Evolutionary conservation across 257 asterid species (phyloP), one percentile per base, ranked within the genome.

Genomic region (Solanum clarkiae): DNA sequence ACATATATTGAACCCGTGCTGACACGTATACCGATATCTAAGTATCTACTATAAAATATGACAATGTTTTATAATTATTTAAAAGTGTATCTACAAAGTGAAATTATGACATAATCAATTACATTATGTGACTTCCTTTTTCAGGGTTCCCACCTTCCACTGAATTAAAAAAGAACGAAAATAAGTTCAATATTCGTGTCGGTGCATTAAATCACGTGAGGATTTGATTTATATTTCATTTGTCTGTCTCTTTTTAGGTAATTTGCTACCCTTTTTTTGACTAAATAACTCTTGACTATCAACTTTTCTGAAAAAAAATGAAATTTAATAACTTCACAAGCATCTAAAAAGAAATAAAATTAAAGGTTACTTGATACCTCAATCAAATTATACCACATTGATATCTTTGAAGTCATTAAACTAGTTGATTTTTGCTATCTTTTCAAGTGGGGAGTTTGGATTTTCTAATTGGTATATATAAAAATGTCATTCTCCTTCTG

Each of bases 201-300:
- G 83, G 83, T 79, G 83, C 65, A 79, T 79, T 17, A 79, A 26
- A 15, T 79, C 83, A 79, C 83, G 83, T 79, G 83, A 79, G 29
- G 17, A 36, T 0, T 36, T 75, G 45, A 49, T 77, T 44, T 44
- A n/a, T 36, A 6, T 72, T 36, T 44, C 40, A 4, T 77, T 77
- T 24, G 26, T 24, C 24, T 2, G 11, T 49, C 63, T 51, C 15
- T 66, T n/a, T 51, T 51, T 47, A 14, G 22, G 57, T 59, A n/a
- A 13, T 6, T 74, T 24, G 63, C 26, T 77, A 24, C 63, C 62
- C 16, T 51, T 77, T 59, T 59, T 77, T 51, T 77, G 26, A 77
- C 82, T 51, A 77, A 49, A 36, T 49, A 29, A 75, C 82, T 9
- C 20, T 74, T 22, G 18, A 3, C 10, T 72, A n/a, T 72, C 7